Conservation (phyloP, 179 eudicot genomes). For the Beta lomatogona region DNA sequence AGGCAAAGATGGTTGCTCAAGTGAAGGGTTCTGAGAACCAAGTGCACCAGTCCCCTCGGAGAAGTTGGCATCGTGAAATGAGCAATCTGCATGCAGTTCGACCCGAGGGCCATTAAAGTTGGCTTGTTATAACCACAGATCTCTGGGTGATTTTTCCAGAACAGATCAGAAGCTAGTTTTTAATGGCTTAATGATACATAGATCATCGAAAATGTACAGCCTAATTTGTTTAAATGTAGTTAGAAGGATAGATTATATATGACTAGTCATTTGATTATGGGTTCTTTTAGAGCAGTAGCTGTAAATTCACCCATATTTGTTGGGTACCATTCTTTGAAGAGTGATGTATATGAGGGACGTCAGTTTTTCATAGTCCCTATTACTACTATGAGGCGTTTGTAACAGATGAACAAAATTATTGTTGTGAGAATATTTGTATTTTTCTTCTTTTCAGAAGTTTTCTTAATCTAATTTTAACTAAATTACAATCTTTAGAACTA, state of each 20-base stretch:
- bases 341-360: slow-evolving; percentile 15
- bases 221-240: slow-evolving; percentile 19
- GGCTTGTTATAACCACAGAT: not conserved
- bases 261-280: slow-evolving; percentile 8
- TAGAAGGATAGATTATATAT: slow-evolving; percentile 17
- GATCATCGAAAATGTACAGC: slow-evolving; percentile 29
- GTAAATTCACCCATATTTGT: slow-evolving; percentile 18
- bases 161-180: not conserved
- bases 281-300: slow-evolving; percentile 20
- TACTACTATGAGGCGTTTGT: not conserved
- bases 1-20: slow-evolving; percentile 31
- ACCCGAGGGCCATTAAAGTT: not conserved
- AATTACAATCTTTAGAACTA: not conserved
- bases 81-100: slow-evolving; percentile 12
- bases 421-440: slow-evolving; percentile 3
- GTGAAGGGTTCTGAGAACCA: slow-evolving; percentile 28
- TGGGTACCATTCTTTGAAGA: slow-evolving; percentile 22
- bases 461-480: not conserved
- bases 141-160: not conserved
- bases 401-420: not conserved
- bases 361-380: slow-evolving; percentile 9
- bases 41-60: slow-evolving; percentile 19
- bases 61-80: slow-evolving; percentile 24
- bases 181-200: not conserved
- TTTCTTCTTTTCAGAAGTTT: not conserved